phyloP scores from a whole-genome alignment of 108 stramenopile species.

The Cylindrotheca fusiformis region DNA sequence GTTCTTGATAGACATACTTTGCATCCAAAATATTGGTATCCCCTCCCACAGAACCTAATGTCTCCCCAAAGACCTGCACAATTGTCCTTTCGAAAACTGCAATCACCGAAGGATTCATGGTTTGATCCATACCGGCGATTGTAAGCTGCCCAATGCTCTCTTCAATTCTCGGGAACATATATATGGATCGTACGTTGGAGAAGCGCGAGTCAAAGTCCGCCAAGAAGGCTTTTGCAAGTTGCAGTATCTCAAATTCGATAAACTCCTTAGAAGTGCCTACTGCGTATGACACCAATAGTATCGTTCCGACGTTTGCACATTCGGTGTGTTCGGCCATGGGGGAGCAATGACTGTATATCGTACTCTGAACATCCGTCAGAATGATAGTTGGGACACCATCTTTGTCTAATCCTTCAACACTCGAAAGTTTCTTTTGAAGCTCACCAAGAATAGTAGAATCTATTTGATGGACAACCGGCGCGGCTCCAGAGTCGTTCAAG shows the following conservation, averaged over 20 bases:
- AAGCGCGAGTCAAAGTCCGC: neutral
- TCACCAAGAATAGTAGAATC: slow-evolving; percentile 4
- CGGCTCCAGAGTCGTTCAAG: neutral
- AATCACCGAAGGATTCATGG: slow-evolving; percentile 22
- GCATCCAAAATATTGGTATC: slow-evolving; percentile 26
- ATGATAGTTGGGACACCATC: neutral
- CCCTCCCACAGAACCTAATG: slow-evolving; percentile 22
- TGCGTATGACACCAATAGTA: slow-evolving; percentile 10
- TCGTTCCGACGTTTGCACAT: slow-evolving; percentile 23
- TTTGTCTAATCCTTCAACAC: neutral
- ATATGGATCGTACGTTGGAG: slow-evolving; percentile 1
- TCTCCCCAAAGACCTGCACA: slow-evolving; percentile 24
- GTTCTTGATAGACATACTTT: slow-evolving; percentile 22
- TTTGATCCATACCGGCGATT: slow-evolving; percentile 4
- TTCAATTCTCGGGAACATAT: slow-evolving; percentile 19
- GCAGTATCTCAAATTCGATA: slow-evolving; percentile 19
- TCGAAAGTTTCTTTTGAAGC: slow-evolving; percentile 6
- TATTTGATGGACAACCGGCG: neutral
- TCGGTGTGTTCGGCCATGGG: slow-evolving; percentile 22
- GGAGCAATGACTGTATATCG: slow-evolving; percentile 22
- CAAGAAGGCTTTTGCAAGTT: slow-evolving; percentile 22
- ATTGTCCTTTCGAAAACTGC: slow-evolving; percentile 16
- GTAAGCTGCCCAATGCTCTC: slow-evolving; percentile 13
- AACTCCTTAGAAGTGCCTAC: slow-evolving; percentile 15
- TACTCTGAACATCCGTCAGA: slow-evolving; percentile 14